These are phyloP conservation scores for Blastocystis sp. DNA, from an alignment of 352 stramenopile species.

Conservation along the genomic window DNA sequence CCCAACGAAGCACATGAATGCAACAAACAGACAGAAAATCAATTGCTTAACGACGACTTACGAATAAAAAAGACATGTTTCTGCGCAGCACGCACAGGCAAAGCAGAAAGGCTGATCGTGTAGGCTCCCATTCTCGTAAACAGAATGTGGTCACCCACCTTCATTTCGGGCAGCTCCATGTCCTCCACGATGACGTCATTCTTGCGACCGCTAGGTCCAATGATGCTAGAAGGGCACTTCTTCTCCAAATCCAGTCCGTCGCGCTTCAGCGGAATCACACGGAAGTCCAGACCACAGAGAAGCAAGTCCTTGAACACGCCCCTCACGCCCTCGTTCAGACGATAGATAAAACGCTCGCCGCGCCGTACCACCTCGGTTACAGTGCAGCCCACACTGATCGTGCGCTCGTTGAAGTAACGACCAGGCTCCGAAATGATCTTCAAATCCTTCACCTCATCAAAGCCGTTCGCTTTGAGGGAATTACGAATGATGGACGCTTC, in stretches of 20 bases:
- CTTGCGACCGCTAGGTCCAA: conserved; percentile 4
- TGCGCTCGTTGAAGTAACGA: conserved; percentile 69
- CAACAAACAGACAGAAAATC: too few relatives aligned
- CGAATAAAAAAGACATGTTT: conserved; percentile 62
- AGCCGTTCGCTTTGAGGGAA: conserved; percentile 8
- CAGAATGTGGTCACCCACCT: conserved; percentile 55
- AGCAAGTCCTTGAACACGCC: conserved; percentile 63
- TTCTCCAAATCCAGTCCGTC: too few relatives aligned
- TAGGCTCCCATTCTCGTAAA: conserved; percentile 57
- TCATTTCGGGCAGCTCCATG: conserved; percentile 23
- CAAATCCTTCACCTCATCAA: conserved; percentile 2
- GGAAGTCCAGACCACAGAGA: conserved; percentile 17
- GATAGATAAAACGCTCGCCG: not conserved
- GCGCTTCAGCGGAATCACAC: not conserved
- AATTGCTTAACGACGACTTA: conserved; percentile 65
- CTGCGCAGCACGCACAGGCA: conserved; percentile 5
- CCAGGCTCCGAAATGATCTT: conserved; percentile 63
- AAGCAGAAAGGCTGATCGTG: conserved; percentile 30
- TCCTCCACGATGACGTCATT: conserved; percentile 40
- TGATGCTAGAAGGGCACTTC: conserved; percentile 15
- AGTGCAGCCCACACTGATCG: conserved; percentile 2
- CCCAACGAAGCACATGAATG: too few relatives aligned
- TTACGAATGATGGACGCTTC: not conserved
- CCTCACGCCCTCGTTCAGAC: conserved; percentile 64
- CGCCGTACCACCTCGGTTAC: conserved; percentile 2